phyloP scores from a whole-genome alignment of 2,329 filamentous ascomycete species.

The Akanthomyces uredinophilus region DNA sequence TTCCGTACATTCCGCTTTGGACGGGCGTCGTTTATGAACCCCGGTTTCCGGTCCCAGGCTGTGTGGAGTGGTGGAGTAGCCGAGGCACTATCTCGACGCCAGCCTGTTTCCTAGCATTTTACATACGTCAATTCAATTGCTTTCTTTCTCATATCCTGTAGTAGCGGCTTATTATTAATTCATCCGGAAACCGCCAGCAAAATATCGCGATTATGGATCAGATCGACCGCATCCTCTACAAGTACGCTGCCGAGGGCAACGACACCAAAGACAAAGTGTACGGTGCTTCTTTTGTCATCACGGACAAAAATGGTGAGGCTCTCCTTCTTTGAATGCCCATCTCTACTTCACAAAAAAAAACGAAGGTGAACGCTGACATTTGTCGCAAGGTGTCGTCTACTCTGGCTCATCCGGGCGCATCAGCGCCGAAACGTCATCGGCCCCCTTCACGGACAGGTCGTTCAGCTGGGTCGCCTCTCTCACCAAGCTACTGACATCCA shows the following conservation, averaged over 20 bases:
- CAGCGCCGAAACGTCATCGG: slow-evolving; percentile 18
- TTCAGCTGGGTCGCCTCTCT: slow-evolving; percentile 30
- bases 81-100: slow-evolving; percentile 3
- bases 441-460: slow-evolving; percentile 22
- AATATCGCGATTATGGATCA: slow-evolving; percentile 8
- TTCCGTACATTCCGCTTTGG: not conserved
- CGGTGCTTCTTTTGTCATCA: slow-evolving; percentile 25
- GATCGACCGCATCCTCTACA: slow-evolving; percentile 23
- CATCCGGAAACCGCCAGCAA: too few species aligned
- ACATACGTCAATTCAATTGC: not conserved
- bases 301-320: slow-evolving; percentile 21
- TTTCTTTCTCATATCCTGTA: not conserved
- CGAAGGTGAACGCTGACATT: not conserved
- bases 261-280: slow-evolving; percentile 26
- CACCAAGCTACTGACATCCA: slow-evolving; percentile 32
- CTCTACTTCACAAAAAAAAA: not conserved
- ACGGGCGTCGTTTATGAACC: not conserved
- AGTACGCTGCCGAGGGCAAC: slow-evolving; percentile 19
- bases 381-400: slow-evolving; percentile 23
- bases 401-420: slow-evolving; percentile 26
- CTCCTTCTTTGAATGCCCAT: not conserved
- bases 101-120: not conserved
- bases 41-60: not conserved
- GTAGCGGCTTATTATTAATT: not conserved
- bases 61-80: slow-evolving; percentile 4